Evolutionary conservation across 306 rosid genomes (phyloP).

Genomic region (Vicia sativa): DNA sequence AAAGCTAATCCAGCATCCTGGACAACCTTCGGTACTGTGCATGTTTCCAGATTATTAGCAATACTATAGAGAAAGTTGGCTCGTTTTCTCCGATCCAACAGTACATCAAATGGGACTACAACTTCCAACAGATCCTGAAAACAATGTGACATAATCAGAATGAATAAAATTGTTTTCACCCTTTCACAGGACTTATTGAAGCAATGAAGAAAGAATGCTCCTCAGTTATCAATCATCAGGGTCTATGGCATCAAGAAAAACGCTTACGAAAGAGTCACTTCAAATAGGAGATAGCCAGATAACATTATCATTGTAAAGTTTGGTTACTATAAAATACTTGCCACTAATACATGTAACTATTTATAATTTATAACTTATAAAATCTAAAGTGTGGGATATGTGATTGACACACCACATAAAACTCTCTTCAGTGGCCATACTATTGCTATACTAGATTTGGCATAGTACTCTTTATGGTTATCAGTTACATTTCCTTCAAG

Average conservation of each 20-base stretch:
- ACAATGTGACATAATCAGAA: constrained; percentile 24
- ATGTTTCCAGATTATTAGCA: constrained; percentile 47
- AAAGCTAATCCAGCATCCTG: constrained; percentile 87
- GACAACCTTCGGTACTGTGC: constrained; percentile 73
- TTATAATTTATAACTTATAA: constrained; percentile 8
- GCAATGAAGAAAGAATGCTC: constrained; percentile 13
- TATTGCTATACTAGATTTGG: constrained; percentile 10
- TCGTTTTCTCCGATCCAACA: constrained; percentile 76
- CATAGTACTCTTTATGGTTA: neutral
- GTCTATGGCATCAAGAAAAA: constrained; percentile 18
- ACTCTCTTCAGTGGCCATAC: neutral
- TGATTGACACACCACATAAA: neutral
- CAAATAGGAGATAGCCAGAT: constrained; percentile 29
- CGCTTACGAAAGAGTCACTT: constrained; percentile 32
- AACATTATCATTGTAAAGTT: constrained; percentile 1
- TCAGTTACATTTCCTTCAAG: constrained; percentile 7
- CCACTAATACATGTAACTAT: neutral
- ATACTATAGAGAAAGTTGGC: constrained; percentile 65
- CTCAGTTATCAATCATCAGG: constrained; percentile 24
- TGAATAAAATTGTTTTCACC: constrained; percentile 25
- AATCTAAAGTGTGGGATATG: neutral
- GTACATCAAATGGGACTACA: constrained; percentile 84
- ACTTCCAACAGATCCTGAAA: constrained; percentile 94
- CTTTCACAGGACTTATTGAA: constrained; percentile 25
- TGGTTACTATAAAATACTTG: constrained; percentile 10